Evolutionary conservation across 2,329 filamentous ascomycete genomes (phyloP).

Genomic region (Scedosporium apiospermum): DNA sequence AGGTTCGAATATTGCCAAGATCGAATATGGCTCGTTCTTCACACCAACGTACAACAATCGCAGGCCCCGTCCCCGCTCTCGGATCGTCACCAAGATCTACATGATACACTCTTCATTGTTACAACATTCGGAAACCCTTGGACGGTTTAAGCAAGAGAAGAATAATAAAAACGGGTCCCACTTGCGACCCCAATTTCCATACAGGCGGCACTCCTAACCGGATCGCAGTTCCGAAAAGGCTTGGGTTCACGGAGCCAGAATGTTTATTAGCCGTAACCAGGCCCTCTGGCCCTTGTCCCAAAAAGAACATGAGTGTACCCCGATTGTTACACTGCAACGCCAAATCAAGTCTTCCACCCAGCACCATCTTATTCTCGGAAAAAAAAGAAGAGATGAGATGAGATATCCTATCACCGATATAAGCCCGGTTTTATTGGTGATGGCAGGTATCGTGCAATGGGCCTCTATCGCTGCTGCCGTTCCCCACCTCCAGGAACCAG

Average conservation of each 20-base stretch:
- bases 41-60: not conserved
- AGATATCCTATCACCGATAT: not conserved
- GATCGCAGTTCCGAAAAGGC: conserved; percentile 1
- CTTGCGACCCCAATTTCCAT: not conserved
- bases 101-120: conserved; percentile 2
- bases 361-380: not conserved
- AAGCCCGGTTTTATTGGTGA: not conserved
- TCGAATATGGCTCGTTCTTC: not conserved
- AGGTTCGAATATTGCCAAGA: too few relatives aligned
- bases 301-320: not conserved
- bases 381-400: not conserved
- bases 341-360: not conserved
- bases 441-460: not conserved
- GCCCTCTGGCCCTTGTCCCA: not conserved
- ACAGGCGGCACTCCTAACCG: conserved; percentile 1
- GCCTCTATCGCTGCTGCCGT: not conserved
- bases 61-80: not conserved
- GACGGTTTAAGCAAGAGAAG: not conserved
- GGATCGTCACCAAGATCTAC: not conserved
- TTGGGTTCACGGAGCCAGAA: not conserved
- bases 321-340: not conserved
- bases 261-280: conserved; percentile 4
- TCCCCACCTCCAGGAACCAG: not conserved
- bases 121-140: not conserved
- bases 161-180: not conserved